Evolutionary conservation across 192 early-diverging fungal species (phyloP).

Genomic region (Kappamyces sp.): DNA sequence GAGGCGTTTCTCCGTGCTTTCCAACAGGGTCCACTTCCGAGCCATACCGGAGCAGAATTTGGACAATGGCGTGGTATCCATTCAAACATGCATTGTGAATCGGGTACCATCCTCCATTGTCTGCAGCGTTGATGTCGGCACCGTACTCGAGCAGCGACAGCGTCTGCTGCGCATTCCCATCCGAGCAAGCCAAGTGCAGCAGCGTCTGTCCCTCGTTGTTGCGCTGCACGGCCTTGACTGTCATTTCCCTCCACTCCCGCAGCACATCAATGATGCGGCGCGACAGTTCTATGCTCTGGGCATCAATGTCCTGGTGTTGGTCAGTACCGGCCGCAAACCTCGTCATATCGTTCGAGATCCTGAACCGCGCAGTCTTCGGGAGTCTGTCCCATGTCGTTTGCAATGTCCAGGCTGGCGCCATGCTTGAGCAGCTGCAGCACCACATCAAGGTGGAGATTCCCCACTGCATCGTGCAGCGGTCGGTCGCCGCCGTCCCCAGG

Average conservation of each 20-base stretch:
- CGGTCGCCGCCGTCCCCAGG: constrained; percentile 44
- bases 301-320: background rate
- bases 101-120: constrained; percentile 41
- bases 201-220: constrained; percentile 35
- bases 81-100: constrained; percentile 41
- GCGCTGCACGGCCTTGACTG: constrained; percentile 20
- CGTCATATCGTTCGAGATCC: background rate
- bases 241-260: constrained; percentile 36
- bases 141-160: constrained; percentile 29
- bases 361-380: constrained; percentile 32
- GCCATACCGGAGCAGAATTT: constrained; percentile 37
- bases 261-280: constrained; percentile 19
- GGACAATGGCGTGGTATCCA: constrained; percentile 26
- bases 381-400: constrained; percentile 42
- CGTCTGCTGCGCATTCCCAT: constrained; percentile 31
- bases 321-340: background rate
- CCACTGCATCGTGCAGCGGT: constrained; percentile 54
- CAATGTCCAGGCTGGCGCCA: constrained; percentile 34
- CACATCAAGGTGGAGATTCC: constrained; percentile 37
- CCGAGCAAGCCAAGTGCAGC: constrained; percentile 30
- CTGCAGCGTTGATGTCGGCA: constrained; percentile 39
- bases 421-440: constrained; percentile 41
- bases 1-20: constrained; percentile 30
- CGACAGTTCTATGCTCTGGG: background rate
- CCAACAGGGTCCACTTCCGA: constrained; percentile 35